A percentile compares a stretch with the other conserved stretches of the same genome.
phyloP scores from a whole-genome alignment of 345 rosid genomes.

The Hirschfeldia incana region DNA sequence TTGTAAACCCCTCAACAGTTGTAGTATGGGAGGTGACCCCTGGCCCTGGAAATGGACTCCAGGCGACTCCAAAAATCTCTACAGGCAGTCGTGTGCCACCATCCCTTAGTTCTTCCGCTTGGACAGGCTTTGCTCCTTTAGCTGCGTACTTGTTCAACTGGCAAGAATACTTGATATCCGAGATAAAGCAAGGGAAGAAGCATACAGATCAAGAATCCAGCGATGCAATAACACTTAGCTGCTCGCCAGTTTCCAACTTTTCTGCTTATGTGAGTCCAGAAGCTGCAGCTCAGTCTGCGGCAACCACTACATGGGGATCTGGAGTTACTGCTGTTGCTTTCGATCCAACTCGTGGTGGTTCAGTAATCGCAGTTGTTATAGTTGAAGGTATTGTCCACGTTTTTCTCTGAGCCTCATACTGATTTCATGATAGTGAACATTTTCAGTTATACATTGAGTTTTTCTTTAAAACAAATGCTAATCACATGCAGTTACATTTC shows the following conservation, averaged over 20 bases:
- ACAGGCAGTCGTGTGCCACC: conserved; percentile 74
- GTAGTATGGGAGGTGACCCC: conserved; percentile 99
- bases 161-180: conserved; percentile 92
- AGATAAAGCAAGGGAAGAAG: conserved; percentile 73
- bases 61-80: conserved; percentile 65
- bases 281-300: conserved; percentile 95
- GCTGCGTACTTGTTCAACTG: conserved; percentile 94
- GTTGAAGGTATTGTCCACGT: conserved; percentile 74
- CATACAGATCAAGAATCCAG: conserved; percentile 62
- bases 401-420: conserved; percentile 30
- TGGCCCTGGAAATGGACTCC: conserved; percentile 92
- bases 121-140: conserved; percentile 98
- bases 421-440: conserved; percentile 12
- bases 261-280: conserved; percentile 99
- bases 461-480: background rate
- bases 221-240: conserved; percentile 72
- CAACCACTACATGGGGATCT: conserved; percentile 99
- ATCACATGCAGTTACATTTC: background rate
- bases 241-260: conserved; percentile 98
- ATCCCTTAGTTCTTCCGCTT: conserved; percentile 79
- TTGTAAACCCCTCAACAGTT: conserved; percentile 96
- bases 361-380: conserved; percentile 95
- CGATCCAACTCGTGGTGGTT: conserved; percentile 98
- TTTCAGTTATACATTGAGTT: conserved; percentile 6
- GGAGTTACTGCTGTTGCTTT: conserved; percentile 99